phyloP scores from a whole-genome alignment of 805 yeast genomes.

The Yamadazyma phyllophila region DNA sequence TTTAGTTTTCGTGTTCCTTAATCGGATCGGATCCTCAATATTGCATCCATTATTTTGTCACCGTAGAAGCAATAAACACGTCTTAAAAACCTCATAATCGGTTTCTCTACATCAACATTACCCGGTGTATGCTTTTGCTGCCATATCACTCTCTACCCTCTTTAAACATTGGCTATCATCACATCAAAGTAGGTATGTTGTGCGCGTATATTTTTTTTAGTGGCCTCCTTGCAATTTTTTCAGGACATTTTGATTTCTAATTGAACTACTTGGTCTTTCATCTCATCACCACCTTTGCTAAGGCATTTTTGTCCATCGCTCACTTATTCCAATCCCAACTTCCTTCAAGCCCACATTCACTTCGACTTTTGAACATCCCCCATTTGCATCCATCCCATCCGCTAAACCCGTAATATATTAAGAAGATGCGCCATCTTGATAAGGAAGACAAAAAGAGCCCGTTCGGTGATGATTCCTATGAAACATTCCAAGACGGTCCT shows the following conservation, averaged over 20 bases:
- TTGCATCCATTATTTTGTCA: not conserved
- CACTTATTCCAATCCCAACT: not conserved
- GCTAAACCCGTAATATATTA: not conserved
- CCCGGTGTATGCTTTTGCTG: too few relatives aligned
- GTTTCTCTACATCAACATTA: too few relatives aligned
- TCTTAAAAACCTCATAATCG: not conserved
- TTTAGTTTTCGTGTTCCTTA: not conserved
- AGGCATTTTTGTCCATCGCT: not conserved
- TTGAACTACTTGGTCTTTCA: not conserved
- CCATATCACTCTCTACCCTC: too few relatives aligned
- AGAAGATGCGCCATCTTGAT: constrained; percentile 4
- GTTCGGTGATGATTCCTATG: constrained; percentile 5
- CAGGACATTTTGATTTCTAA: not conserved
- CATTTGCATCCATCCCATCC: not conserved
- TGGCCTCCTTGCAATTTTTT: constrained; percentile 5
- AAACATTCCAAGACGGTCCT: not conserved
- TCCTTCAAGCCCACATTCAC: not conserved
- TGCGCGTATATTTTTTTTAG: constrained; percentile 4
- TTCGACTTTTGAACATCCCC: not conserved
- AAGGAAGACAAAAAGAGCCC: constrained; percentile 5
- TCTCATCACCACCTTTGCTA: not conserved
- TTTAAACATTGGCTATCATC: not conserved
- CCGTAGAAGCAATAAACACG: not conserved
- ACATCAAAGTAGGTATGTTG: not conserved
- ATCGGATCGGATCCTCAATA: not conserved